phyloP scores from a whole-genome alignment of 352 stramenopile species.

The Pythium aristosporum region DNA sequence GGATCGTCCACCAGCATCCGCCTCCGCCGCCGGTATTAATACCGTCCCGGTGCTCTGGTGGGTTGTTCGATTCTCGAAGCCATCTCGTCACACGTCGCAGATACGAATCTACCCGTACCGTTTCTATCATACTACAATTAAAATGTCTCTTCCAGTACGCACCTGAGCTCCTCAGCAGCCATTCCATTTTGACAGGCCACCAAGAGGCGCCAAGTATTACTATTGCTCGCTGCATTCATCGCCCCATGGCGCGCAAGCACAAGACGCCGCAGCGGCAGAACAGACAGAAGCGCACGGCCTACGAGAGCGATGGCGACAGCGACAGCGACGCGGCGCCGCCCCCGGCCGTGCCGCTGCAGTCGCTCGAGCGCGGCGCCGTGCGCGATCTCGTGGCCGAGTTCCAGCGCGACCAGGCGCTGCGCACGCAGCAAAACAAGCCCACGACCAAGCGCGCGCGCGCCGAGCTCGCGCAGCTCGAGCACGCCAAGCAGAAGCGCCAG shows the following conservation, averaged over 20 bases:
- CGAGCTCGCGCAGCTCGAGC: constrained; percentile 54
- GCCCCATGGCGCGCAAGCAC: no score
- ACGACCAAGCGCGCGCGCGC: constrained; percentile 50
- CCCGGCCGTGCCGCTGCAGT: constrained; percentile 53
- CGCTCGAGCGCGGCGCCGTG: constrained; percentile 59
- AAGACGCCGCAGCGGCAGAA: neutral
- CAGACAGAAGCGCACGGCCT: constrained; percentile 12
- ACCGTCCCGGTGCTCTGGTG: no score
- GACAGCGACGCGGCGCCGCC: constrained; percentile 40
- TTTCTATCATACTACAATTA: neutral
- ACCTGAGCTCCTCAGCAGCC: constrained; percentile 3
- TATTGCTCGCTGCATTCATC: no score
- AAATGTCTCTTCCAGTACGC: constrained; percentile 18
- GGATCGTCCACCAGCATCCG: no score
- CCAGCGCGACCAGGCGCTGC: constrained; percentile 29
- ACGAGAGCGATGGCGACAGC: constrained; percentile 26
- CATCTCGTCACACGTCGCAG: constrained; percentile 25
- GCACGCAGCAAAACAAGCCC: constrained; percentile 31
- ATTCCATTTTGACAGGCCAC: constrained; percentile 18
- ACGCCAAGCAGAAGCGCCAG: constrained; percentile 55
- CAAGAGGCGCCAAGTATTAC: neutral
- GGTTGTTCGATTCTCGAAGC: constrained; percentile 2
- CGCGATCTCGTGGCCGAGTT: constrained; percentile 64
- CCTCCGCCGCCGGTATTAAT: no score
- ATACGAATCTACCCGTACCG: constrained; percentile 3